Evolutionary conservation across 805 yeast genomes (phyloP), one percentile per base, ranked within the genome.

Genomic region (Kregervanrija delftensis): DNA sequence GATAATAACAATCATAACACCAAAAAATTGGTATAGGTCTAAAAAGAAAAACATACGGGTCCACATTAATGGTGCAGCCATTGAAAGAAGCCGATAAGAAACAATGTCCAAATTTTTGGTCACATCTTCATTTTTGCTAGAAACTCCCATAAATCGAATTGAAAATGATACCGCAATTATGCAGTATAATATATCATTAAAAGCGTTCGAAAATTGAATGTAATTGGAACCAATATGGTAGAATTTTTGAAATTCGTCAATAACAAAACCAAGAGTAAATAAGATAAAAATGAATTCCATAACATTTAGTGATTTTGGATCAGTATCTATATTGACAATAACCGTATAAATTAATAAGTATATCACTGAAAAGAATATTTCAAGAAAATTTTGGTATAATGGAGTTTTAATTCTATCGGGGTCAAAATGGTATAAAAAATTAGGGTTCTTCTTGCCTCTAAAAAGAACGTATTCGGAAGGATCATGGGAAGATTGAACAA

Each of bases 31-130:
- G 51, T 81, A 79, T 10, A 90, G 83, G 59, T 88, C 96, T 54
- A 87, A 71, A 63, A 73, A 87, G 33, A 88, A 70, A 45, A 88
- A 65, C 41, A 88, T 67, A 41, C 96, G 72, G 2, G 85, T 74
- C 95, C 96, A 88, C 76, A 88, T 81, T 51, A 88, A 69, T 2
- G 96, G 96, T 5, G 96, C 84, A 11, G 86, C 89, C 56, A 89
- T 74, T 0, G 95, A 81, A 40, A 88, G 64, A 2, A 86, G 60
- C 49, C 95, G 67, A 59, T 80, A 86, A 0, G 95, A 74, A 30
- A 57, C 36, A 15, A 63, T 56, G 45, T 57, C 55, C 36, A 53
- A 46, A 14, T 49, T 33, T 4, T 48, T 52, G 10, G 55, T 49
- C 64, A 48, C 49, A 47, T 41, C 51, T 16, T 61, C 54, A 5